Evolutionary conservation across 2,329 filamentous ascomycete genomes (phyloP), one percentile per base, ranked within the genome.

Genomic region (Sarocladium kiliense): DNA sequence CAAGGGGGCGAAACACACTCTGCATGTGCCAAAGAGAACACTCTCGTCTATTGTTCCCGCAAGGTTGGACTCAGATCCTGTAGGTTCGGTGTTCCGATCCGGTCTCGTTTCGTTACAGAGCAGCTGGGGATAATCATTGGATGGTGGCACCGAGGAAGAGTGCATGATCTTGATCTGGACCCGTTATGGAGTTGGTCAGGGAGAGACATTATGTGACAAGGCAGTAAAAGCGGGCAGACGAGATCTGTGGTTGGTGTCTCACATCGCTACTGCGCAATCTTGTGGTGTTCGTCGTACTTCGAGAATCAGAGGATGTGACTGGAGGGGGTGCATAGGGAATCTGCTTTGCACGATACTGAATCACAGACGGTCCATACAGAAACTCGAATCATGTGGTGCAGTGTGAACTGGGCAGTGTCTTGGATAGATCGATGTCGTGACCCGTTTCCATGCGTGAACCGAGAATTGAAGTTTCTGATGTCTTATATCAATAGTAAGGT

Each of bases 121-220:
- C 41, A 25, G 18, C 5, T 25, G 41, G 16, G 9, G 7, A 25
- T 6, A 18, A 12, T 11, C 21, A 21, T 44, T 23, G 21, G 18
- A 12, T 21, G 9, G 9, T 9, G 21, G 21, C 5, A 44, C 9
- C 21, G 16, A 21, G 44, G 14, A 19, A 27, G 26, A 11, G 44
- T 49, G 44, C 44, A 27, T 3, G 44, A 49, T 49, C 44, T 49
- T 30, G 44, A 49, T 49, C 44, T 49, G 19, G 41, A 23, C n/a
- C 36, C 11, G 9, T 18, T 39, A 5, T 7, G 7, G 19, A 25
- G 18, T 9, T 44, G 41, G 18, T 44, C 16, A 25, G 7, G 21
- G 9, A 16, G 23, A 21, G 41, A 44, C n/a, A 25, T 25, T 23
- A 25, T 16, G 18, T n/a, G 44, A 32, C 16, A 18, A 10, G 44